A percentile compares a stretch with the other conserved stretches of the same genome.
Evolutionary conservation across 805 yeast genomes (phyloP).

Genomic region (Cyberlindnera maritima): DNA sequence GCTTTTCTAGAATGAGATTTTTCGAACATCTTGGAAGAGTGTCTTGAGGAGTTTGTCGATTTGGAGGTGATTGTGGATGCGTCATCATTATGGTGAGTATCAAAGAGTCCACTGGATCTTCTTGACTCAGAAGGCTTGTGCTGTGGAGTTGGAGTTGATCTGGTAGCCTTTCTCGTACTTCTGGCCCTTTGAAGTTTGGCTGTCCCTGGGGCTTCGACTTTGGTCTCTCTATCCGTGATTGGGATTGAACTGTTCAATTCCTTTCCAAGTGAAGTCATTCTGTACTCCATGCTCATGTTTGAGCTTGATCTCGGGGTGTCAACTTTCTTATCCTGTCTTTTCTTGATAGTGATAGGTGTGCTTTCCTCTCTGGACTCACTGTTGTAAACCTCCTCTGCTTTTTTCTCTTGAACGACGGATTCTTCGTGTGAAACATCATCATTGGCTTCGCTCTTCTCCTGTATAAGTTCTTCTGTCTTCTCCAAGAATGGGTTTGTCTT

Average conservation of each 20-base stretch:
- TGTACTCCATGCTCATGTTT: constrained; percentile 16
- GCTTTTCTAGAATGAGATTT: background rate
- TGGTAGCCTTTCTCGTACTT: constrained; percentile 2
- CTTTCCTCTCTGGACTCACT: too few species aligned
- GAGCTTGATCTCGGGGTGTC: background rate
- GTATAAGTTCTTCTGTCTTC: constrained; percentile 1
- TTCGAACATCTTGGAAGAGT: constrained; percentile 7
- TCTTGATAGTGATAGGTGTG: constrained; percentile 7
- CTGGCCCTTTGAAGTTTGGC: constrained; percentile 8
- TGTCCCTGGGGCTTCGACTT: constrained; percentile 8
- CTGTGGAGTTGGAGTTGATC: constrained; percentile 1
- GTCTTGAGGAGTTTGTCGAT: constrained; percentile 8
- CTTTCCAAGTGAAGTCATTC: constrained; percentile 21
- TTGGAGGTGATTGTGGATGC: constrained; percentile 1
- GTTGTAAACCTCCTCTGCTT: background rate
- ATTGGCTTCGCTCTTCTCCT: background rate
- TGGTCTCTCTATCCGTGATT: constrained; percentile 17
- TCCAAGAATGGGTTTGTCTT: constrained; percentile 14
- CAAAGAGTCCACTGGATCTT: constrained; percentile 11
- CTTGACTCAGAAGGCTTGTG: constrained; percentile 2
- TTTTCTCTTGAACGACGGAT: background rate
- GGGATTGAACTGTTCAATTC: constrained; percentile 25
- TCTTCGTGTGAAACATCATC: too few species aligned
- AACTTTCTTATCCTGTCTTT: constrained; percentile 14
- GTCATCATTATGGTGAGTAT: background rate